These are phyloP conservation scores for Coffea canephora DNA, from an alignment of 257 asterid genomes.

Conservation along the genomic window DNA sequence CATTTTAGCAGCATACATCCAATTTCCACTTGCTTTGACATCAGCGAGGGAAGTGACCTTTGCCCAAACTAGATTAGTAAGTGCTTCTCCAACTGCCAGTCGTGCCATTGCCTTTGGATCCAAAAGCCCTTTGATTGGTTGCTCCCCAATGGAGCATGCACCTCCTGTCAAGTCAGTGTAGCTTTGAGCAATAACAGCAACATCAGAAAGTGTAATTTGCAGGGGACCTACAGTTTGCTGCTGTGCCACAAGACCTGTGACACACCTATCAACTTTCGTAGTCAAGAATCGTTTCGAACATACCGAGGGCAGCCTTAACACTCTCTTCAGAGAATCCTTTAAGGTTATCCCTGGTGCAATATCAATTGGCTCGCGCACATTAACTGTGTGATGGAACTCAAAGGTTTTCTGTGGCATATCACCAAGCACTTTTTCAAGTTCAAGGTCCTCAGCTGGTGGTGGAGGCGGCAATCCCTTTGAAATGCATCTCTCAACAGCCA, in stretches of 20 bases:
- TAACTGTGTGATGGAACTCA: conserved; percentile 51
- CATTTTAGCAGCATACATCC: conserved; percentile 99
- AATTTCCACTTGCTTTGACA: conserved; percentile 91
- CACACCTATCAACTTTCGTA: conserved; percentile 82
- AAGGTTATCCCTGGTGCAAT: conserved; percentile 71
- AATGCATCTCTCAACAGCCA: conserved; percentile 44
- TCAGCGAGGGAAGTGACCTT: conserved; percentile 80
- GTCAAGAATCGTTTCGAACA: conserved; percentile 89
- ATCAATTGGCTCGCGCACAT: conserved; percentile 68
- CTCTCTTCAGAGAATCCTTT: conserved; percentile 71
- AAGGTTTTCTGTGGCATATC: conserved; percentile 96
- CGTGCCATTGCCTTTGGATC: conserved; percentile 93
- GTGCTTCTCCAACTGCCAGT: conserved; percentile 89
- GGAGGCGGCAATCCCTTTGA: conserved; percentile 66
- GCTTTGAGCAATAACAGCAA: conserved; percentile 85
- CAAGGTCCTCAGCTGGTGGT: conserved; percentile 91
- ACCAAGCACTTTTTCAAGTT: conserved; percentile 94
- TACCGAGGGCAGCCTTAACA: conserved; percentile 82
- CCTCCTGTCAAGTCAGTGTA: conserved; percentile 80
- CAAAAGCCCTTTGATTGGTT: conserved; percentile 85
- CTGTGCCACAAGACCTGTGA: conserved; percentile 94
- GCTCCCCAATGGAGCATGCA: conserved; percentile 89
- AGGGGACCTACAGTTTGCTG: conserved; percentile 98
- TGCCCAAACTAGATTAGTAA: conserved; percentile 91
- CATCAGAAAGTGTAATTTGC: conserved; percentile 83